phyloP scores from a whole-genome alignment of 108 stramenopile species.

The Nitzschia inconspicua region DNA sequence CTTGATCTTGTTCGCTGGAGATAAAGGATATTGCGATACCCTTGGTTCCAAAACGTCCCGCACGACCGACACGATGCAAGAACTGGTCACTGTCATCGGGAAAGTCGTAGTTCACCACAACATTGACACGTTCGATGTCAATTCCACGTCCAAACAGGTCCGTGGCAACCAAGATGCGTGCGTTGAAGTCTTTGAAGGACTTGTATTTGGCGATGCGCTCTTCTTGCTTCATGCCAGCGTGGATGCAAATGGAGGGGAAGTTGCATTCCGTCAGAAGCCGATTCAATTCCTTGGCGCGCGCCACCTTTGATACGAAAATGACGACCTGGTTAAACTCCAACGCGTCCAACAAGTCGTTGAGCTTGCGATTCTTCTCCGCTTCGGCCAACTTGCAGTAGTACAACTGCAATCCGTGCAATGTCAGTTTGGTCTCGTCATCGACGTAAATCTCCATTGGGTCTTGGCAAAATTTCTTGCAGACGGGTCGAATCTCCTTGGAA shows the following conservation, averaged over 20 bases:
- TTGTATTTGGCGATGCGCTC: slow-evolving; percentile 97
- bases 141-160: slow-evolving; percentile 99
- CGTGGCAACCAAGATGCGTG: slow-evolving; percentile 97
- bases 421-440: slow-evolving; percentile 99
- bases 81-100: slow-evolving; percentile 97
- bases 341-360: slow-evolving; percentile 97
- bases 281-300: slow-evolving; percentile 90
- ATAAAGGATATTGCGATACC: slow-evolving; percentile 99
- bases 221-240: slow-evolving; percentile 94
- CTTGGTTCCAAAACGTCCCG: slow-evolving; percentile 99
- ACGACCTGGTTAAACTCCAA: slow-evolving; percentile 99
- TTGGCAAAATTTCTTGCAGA: slow-evolving; percentile 99
- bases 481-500: slow-evolving; percentile 96
- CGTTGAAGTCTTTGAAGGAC: slow-evolving; percentile 97
- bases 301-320: slow-evolving; percentile 98
- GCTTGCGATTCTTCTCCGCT: slow-evolving; percentile 98
- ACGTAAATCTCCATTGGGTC: slow-evolving; percentile 99
- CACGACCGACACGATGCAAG: slow-evolving; percentile 94
- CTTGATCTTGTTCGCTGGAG: slow-evolving; percentile 89
- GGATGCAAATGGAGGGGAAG: slow-evolving; percentile 99
- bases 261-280: slow-evolving; percentile 97
- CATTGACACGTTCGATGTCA: slow-evolving; percentile 99
- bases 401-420: slow-evolving; percentile 98
- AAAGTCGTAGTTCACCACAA: slow-evolving; percentile 99
- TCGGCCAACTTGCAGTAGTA: slow-evolving; percentile 97